Evolutionary conservation across 805 yeast genomes (phyloP).

Genomic region (Teunomyces panamensis): DNA sequence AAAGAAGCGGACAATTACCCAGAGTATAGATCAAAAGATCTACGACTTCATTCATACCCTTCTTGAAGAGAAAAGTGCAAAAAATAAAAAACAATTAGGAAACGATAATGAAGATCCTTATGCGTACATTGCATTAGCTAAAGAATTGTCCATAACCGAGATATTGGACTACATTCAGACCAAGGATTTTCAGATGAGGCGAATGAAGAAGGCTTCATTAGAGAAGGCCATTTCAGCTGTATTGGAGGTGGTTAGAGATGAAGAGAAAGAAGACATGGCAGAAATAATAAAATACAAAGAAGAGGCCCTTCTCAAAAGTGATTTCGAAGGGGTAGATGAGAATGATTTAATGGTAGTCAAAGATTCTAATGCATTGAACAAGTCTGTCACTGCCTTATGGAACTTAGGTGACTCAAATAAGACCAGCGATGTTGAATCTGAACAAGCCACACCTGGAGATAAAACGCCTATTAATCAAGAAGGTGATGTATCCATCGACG

Average conservation of each 20-base stretch:
- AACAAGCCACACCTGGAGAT: conserved; percentile 11
- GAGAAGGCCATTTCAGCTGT: conserved; percentile 64
- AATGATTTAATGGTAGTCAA: conserved; percentile 59
- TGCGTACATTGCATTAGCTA: conserved; percentile 55
- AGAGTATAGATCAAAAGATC: conserved; percentile 52
- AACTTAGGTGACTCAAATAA: conserved; percentile 17
- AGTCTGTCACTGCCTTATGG: conserved; percentile 75
- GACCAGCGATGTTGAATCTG: conserved; percentile 12
- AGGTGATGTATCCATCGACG: conserved; percentile 6
- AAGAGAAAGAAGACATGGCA: conserved; percentile 57
- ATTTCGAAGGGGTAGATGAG: conserved; percentile 39
- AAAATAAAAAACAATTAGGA: conserved; percentile 47
- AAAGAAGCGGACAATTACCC: conserved; percentile 10
- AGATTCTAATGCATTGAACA: conserved; percentile 70
- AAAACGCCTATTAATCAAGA: background rate
- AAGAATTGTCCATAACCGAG: conserved; percentile 51
- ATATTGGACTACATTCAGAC: conserved; percentile 57
- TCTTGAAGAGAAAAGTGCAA: conserved; percentile 52
- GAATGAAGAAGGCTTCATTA: conserved; percentile 65
- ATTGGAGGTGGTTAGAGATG: conserved; percentile 51
- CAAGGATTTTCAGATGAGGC: conserved; percentile 62
- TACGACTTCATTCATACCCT: conserved; percentile 53
- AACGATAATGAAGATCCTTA: conserved; percentile 37
- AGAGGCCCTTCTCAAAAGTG: conserved; percentile 26
- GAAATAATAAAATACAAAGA: conserved; percentile 13